Evolutionary conservation across 2,329 filamentous ascomycete genomes (phyloP).

Genomic region (Cordyceps fumosorosea): DNA sequence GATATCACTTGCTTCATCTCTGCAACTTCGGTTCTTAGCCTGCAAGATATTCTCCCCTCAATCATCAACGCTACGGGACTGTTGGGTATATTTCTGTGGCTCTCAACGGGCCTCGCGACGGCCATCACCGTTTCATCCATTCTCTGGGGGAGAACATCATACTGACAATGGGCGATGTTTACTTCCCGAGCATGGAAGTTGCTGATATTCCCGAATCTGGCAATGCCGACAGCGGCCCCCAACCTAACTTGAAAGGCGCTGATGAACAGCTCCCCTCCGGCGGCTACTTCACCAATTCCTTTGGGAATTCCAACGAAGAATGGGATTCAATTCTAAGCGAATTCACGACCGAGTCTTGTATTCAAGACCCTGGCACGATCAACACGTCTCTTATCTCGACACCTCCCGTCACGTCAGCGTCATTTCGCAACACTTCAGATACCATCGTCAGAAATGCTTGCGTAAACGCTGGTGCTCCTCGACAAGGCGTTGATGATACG

Average conservation of each 20-base stretch:
- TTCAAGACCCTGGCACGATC: background rate
- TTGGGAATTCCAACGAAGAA: background rate
- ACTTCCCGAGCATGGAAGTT: background rate
- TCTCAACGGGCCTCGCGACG: too few relatives aligned
- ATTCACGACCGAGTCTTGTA: background rate
- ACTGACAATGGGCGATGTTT: background rate
- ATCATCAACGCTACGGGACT: too few relatives aligned
- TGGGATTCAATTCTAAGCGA: background rate
- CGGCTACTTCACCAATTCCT: background rate
- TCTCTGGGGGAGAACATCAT: background rate
- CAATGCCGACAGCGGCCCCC: background rate
- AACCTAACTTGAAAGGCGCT: background rate
- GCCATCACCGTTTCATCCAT: background rate
- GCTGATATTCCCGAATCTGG: background rate
- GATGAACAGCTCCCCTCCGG: background rate
- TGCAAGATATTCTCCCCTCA: too few relatives aligned
- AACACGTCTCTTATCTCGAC: background rate
- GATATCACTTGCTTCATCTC: background rate
- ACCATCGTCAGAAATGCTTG: background rate
- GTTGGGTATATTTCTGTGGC: too few relatives aligned
- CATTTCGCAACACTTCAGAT: background rate
- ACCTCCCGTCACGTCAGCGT: background rate
- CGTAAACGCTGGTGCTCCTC: background rate
- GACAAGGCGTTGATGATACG: background rate
- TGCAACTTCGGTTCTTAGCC: background rate